Conservation (phyloP, 331 rosid species). For the Telfairia occidentalis region DNA sequence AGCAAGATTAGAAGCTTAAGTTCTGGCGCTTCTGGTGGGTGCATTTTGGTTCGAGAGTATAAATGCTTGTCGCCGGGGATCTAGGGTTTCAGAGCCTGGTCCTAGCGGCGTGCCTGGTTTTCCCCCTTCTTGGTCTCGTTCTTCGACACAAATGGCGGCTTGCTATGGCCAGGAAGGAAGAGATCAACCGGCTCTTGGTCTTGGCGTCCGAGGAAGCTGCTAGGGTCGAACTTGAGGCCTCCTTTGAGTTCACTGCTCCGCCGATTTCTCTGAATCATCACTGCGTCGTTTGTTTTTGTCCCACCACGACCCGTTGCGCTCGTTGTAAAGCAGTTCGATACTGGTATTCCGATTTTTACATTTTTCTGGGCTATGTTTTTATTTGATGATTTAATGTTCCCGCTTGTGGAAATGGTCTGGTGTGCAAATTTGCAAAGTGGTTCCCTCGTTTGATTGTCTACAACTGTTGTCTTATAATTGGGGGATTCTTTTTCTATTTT, state of each 20-base stretch:
- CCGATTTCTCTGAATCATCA: slow-evolving; percentile 12
- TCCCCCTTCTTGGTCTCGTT: slow-evolving; percentile 37
- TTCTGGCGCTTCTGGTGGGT: slow-evolving; percentile 25
- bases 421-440: no score
- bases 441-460: neutral
- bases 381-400: neutral
- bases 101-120: slow-evolving; percentile 28
- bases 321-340: slow-evolving; percentile 78
- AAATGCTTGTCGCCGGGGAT: slow-evolving; percentile 71
- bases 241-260: slow-evolving; percentile 16
- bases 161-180: slow-evolving; percentile 55
- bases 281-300: slow-evolving; percentile 62
- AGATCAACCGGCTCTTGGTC: slow-evolving; percentile 66
- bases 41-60: slow-evolving; percentile 37
- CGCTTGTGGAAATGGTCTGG: neutral
- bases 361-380: neutral
- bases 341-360: slow-evolving; percentile 40
- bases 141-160: slow-evolving; percentile 52
- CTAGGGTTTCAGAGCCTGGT: slow-evolving; percentile 60
- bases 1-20: slow-evolving; percentile 26
- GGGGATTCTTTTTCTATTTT: neutral
- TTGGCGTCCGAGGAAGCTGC: slow-evolving; percentile 71
- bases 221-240: slow-evolving; percentile 60
- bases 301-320: slow-evolving; percentile 70
- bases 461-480: neutral